phyloP scores from a whole-genome alignment of 805 yeast genomes.

The Schwanniomyces pseudopolymorphus region DNA sequence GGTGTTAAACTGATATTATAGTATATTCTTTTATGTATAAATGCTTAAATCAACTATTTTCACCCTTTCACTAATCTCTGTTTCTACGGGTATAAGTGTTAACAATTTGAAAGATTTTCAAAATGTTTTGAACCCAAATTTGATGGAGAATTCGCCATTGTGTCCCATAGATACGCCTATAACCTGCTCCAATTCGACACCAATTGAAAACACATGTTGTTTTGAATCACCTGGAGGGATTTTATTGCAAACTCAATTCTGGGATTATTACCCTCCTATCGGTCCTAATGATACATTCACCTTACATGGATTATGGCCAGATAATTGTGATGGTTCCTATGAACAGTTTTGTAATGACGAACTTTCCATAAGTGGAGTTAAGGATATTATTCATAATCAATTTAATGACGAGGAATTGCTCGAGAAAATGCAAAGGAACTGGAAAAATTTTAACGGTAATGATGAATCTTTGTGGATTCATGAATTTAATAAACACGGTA shows the following conservation, averaged over 20 bases:
- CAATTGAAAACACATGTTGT: conserved; percentile 48
- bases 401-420: conserved; percentile 25
- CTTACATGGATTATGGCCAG: conserved; percentile 47
- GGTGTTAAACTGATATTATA: not conserved
- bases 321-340: conserved; percentile 40
- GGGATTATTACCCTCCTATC: conserved; percentile 36
- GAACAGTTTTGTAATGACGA: conserved; percentile 34
- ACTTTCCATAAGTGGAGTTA: conserved; percentile 27
- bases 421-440: conserved; percentile 26
- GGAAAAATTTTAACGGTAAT: conserved; percentile 36
- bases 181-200: conserved; percentile 59
- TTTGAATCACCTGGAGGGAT: conserved; percentile 42
- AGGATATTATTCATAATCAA: conserved; percentile 23
- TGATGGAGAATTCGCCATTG: not conserved
- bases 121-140: not conserved
- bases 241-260: conserved; percentile 42
- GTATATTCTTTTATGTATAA: not conserved
- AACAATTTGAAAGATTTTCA: not conserved
- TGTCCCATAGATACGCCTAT: conserved; percentile 63
- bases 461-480: conserved; percentile 39
- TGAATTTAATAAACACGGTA: conserved; percentile 45
- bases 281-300: conserved; percentile 38
- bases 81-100: not conserved
- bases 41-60: not conserved
- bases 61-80: not conserved